Evolutionary conservation across 164 flowering plant genomes (phyloP), one percentile per base, ranked within the genome.

Genomic region (Magnolia sinica): DNA sequence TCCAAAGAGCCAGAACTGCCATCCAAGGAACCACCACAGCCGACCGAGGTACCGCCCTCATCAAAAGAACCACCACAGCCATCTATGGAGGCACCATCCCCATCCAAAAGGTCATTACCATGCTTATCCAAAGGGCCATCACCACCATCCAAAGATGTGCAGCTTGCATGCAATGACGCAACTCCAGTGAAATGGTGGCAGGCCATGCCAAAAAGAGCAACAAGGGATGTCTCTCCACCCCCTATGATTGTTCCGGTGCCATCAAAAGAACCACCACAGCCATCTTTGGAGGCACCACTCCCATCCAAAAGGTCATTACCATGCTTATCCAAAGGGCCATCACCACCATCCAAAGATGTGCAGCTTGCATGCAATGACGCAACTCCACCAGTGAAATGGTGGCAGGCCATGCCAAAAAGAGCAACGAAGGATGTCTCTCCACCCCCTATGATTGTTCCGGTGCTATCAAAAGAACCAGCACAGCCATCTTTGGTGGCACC

Each of bases 401-500:
- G 99, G 45, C 94, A 98, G 79, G 99, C 98, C 61, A 89, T 98
- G 84, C 99, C 99, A 73, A 92, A 85, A 81, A 91, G 94, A 84
- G 80, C 72, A 52, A 52, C 87, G 37, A 0, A 74, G 22, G 85
- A 81, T 72, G 74, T 76, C 29, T 80, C 89, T 68, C 79, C 89
- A 45, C 23, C 84, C 23, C 27, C 16, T 73, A 8, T 3, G 8
- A 27, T 65, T 64, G 19, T 24, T 77, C 76, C 83, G 49, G 79
- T 78, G 45, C 73, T 81, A 68, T 70, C 87, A 70, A 82, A 77
- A 61, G 80, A 78, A 74, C 75, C 20, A 24, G 70, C 77, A 24
- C 45, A 37, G 16, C 50, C 72, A 31, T 37, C 45, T 37, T 3
- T 37, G 27, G 58, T 29, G 2, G 70, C 51, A 5, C 68, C 75